Evolutionary conservation across 305 asterid genomes (phyloP).

Genomic region (Rubia balearica): DNA sequence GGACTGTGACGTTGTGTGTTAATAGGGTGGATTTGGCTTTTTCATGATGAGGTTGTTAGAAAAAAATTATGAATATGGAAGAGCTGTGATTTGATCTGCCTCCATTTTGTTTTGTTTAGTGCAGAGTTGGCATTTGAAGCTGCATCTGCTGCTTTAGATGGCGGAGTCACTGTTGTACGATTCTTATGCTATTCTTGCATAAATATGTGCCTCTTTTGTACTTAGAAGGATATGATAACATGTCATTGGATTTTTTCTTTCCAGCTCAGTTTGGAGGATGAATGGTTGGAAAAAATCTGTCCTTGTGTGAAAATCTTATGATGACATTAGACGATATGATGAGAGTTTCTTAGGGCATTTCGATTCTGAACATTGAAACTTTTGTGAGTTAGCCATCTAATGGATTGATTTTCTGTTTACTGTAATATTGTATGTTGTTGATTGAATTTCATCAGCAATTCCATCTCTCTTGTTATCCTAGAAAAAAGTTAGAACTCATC

Average conservation of each 20-base stretch:
- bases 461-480: background rate
- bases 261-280: background rate
- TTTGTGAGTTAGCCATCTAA: background rate
- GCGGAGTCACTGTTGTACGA: slow-evolving; percentile 75
- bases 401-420: background rate
- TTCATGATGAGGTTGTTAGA: background rate
- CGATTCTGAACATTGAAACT: background rate
- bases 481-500: no score
- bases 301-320: background rate
- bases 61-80: background rate
- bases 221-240: background rate
- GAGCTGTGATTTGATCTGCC: slow-evolving; percentile 5
- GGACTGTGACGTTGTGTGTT: background rate
- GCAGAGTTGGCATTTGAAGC: slow-evolving; percentile 73
- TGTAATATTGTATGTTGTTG: background rate
- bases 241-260: background rate
- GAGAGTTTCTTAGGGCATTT: background rate
- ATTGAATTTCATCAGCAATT: background rate
- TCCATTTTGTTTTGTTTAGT: slow-evolving; percentile 35
- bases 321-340: background rate
- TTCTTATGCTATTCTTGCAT: background rate
- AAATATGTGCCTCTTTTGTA: background rate
- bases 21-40: background rate
- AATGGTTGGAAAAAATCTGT: background rate
- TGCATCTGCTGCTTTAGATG: slow-evolving; percentile 69